Conservation (phyloP, 306 rosid genomes). For the Quillaja saponaria region DNA sequence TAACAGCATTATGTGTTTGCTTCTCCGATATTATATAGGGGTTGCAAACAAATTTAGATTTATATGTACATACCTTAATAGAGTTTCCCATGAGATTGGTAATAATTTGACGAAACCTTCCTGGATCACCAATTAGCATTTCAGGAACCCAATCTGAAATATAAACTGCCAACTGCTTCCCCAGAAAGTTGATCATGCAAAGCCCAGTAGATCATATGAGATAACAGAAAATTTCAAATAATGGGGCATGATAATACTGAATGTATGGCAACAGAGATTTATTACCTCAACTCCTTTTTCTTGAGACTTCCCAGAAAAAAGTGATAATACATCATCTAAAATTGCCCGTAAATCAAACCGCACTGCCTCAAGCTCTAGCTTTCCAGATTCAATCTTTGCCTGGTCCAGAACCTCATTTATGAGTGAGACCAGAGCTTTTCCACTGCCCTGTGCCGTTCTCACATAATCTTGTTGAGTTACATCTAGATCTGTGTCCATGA, state of each 20-base stretch:
- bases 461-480: conserved; percentile 90
- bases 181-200: conserved; percentile 37
- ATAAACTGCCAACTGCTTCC: conserved; percentile 72
- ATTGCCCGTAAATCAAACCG: conserved; percentile 69
- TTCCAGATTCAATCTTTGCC: conserved; percentile 96
- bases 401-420: conserved; percentile 94
- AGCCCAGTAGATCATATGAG: conserved; percentile 27
- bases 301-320: conserved; percentile 92
- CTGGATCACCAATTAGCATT: conserved; percentile 79
- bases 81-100: conserved; percentile 91
- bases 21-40: too few relatives aligned
- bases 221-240: conserved; percentile 19
- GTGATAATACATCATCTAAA: conserved; percentile 87
- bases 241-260: not conserved
- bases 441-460: conserved; percentile 89
- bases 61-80: conserved; percentile 59
- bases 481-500: conserved; percentile 93
- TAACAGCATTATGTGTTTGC: too few relatives aligned
- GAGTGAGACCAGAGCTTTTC: conserved; percentile 90
- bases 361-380: conserved; percentile 92
- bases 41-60: too few relatives aligned
- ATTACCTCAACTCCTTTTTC: conserved; percentile 95
- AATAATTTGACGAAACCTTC: conserved; percentile 85
- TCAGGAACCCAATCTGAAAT: conserved; percentile 82
- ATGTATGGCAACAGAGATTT: conserved; percentile 12